Percentiles rank a stretch among this genome's conserved stretches.
Conservation (phyloP, 176 grass and related monocot genomes). For the Neostapfia colusana region DNA sequence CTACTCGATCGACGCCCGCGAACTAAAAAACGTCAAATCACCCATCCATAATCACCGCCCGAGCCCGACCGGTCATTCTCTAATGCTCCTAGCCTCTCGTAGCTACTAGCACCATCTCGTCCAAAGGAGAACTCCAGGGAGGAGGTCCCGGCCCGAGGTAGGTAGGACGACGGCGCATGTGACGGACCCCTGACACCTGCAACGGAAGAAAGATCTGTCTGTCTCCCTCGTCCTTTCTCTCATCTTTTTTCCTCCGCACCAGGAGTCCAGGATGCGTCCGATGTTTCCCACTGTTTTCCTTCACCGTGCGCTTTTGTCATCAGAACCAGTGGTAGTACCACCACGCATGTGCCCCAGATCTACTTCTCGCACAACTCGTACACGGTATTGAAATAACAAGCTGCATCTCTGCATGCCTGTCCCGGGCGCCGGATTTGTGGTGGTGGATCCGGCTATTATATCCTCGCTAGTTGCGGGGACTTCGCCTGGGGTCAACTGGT, state of each 20-base stretch:
- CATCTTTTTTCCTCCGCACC: neutral
- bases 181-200: slow-evolving; percentile 29
- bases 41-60: neutral
- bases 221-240: neutral
- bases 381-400: slow-evolving; percentile 1
- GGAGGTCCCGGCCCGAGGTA: neutral
- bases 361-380: neutral
- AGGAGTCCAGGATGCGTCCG: neutral
- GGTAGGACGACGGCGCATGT: slow-evolving; percentile 13
- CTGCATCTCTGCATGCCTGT: neutral
- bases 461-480: neutral
- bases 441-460: neutral
- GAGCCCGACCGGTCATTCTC: neutral
- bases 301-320: neutral
- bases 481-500: slow-evolving; percentile 38
- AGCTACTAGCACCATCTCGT: neutral
- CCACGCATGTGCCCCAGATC: slow-evolving; percentile 18
- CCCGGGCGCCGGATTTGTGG: neutral
- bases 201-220: slow-evolving; percentile 37
- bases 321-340: neutral
- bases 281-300: slow-evolving; percentile 37
- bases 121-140: neutral
- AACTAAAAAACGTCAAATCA: too few species aligned
- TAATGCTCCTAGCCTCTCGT: neutral
- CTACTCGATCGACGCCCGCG: neutral